Conservation (phyloP, 78 protist species). For the Speleostelium caveatum region DNA sequence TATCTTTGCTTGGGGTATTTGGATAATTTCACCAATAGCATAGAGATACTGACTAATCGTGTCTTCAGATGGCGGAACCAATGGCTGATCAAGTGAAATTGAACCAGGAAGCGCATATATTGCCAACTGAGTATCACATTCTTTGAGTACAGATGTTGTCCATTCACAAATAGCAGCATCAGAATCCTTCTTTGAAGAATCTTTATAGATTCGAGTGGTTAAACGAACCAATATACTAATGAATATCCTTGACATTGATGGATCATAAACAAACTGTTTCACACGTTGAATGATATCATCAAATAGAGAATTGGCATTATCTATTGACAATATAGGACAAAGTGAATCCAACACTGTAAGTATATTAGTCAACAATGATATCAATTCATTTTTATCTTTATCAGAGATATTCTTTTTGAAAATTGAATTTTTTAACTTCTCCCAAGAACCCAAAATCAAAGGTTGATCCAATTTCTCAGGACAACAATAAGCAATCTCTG, state of each 20-base stretch:
- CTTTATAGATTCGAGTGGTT: slow-evolving; percentile 2
- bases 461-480: slow-evolving; percentile 62
- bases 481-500: slow-evolving; percentile 54
- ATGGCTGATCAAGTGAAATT: neutral
- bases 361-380: slow-evolving; percentile 3
- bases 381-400: neutral
- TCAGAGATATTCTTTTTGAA: neutral
- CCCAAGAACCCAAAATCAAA: slow-evolving; percentile 34
- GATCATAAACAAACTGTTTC: slow-evolving; percentile 13
- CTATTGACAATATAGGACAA: neutral
- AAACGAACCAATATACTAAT: slow-evolving; percentile 1
- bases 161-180: slow-evolving; percentile 21
- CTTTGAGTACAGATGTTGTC: slow-evolving; percentile 10
- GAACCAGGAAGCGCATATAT: slow-evolving; percentile 28
- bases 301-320: slow-evolving; percentile 24
- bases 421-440: slow-evolving; percentile 4
- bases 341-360: slow-evolving; percentile 16
- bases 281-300: slow-evolving; percentile 3
- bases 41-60: slow-evolving; percentile 39
- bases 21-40: slow-evolving; percentile 79
- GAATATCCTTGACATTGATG: slow-evolving; percentile 8
- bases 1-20: slow-evolving; percentile 31
- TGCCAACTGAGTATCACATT: slow-evolving; percentile 42
- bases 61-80: neutral
- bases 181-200: neutral